Evolutionary conservation across 257 asterid genomes (phyloP).

Genomic region (Marsdenia floribunda): DNA sequence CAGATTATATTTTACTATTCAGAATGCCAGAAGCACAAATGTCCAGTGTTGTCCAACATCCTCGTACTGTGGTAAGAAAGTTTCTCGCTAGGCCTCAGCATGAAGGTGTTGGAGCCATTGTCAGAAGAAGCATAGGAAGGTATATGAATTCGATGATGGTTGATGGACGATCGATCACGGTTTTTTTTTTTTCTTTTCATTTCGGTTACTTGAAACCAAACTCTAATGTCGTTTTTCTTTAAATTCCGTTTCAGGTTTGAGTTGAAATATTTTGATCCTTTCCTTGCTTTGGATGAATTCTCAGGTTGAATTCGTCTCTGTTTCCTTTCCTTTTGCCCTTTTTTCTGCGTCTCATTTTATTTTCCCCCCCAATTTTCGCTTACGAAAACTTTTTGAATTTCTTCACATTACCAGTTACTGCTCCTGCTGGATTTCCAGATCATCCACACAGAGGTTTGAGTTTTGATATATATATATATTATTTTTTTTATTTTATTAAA

Average conservation of each 20-base stretch:
- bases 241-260: slow-evolving; percentile 52
- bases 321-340: no score
- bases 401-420: slow-evolving; percentile 53
- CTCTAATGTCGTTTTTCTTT: background rate
- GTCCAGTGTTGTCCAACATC: slow-evolving; percentile 22
- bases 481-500: background rate
- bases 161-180: background rate
- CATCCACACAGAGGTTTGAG: slow-evolving; percentile 93
- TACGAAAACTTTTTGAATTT: background rate
- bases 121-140: slow-evolving; percentile 94
- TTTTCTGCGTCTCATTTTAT: background rate
- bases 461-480: background rate
- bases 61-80: slow-evolving; percentile 63
- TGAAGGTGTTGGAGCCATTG: slow-evolving; percentile 90
- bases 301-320: slow-evolving; percentile 45
- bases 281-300: slow-evolving; percentile 79
- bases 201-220: background rate
- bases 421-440: slow-evolving; percentile 98
- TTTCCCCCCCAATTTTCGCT: slow-evolving; percentile 8
- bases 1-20: background rate
- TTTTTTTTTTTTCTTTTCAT: background rate
- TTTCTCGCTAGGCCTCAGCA: slow-evolving; percentile 74
- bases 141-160: slow-evolving; percentile 5
- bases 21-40: background rate
- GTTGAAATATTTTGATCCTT: slow-evolving; percentile 75